A percentile compares a stretch with the other conserved stretches of the same genome.
Evolutionary conservation across 2,329 filamentous ascomycete genomes (phyloP).

Genomic region (Trichoderma citrinoviride): DNA sequence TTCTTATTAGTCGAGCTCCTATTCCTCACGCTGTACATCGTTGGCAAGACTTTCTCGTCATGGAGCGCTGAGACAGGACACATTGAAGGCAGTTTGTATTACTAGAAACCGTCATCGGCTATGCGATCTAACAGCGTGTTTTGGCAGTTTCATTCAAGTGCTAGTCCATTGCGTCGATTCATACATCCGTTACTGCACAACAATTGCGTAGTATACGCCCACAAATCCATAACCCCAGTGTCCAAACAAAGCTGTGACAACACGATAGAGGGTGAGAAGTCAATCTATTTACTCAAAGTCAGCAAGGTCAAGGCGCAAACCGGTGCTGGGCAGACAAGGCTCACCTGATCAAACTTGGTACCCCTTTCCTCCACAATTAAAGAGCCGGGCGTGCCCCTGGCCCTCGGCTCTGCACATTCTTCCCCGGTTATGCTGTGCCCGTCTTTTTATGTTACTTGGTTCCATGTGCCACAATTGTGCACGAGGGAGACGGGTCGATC

Average conservation of each 20-base stretch:
- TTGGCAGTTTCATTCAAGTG: no score
- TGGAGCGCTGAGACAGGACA: no score
- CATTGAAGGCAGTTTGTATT: background rate
- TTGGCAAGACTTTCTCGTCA: no score
- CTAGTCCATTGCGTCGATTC: no score
- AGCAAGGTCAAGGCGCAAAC: background rate
- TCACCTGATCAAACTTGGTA: conserved; percentile 21
- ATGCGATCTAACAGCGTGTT: background rate
- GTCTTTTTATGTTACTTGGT: background rate
- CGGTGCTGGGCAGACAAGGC: background rate
- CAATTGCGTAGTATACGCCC: background rate
- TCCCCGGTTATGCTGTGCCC: background rate
- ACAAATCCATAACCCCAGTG: background rate
- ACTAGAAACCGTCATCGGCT: background rate
- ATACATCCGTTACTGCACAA: background rate
- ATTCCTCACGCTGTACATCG: no score
- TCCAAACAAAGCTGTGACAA: background rate
- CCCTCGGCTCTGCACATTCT: conserved; percentile 4
- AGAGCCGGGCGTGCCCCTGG: conserved; percentile 13
- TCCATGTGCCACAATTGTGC: background rate
- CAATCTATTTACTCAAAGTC: conserved; percentile 8
- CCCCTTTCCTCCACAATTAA: conserved; percentile 26
- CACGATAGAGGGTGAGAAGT: background rate
- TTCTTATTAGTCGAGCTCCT: no score
- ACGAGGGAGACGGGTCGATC: conserved; percentile 26